Evolutionary conservation across 2,329 filamentous ascomycete species (phyloP), one percentile per base, ranked within the genome.

Genomic region (Lojkania enalia): DNA sequence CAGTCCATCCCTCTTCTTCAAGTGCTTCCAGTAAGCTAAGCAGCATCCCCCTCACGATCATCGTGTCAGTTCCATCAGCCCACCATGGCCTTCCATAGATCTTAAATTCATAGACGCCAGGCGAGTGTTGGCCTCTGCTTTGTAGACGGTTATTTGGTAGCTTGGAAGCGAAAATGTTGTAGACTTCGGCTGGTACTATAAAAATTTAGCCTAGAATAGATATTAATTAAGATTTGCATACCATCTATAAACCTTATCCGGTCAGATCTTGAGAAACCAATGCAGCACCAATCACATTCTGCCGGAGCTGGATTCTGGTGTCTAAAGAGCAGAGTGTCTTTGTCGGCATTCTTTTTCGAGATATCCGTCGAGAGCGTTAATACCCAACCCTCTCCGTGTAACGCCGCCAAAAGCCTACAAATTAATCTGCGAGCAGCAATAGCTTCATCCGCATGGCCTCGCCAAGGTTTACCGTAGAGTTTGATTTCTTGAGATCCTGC

Each of bases 281-380:
- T 64, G 29, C 60, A 51, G 12, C 67, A 64, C 69, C 70, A 73
- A 12, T 71, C 67, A 39, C 65, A 67, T 5, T 48, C 52, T 6
- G 66, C 63, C 0, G 70, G 71, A 0, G 63, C 49, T 1, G 60
- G 58, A 13, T 55, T 51, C 42, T 73, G 70, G 21, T 67, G 55
- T 2, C 71, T 52, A 44, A 74, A 72, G 14, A 74, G 41, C 12
- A 74, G 46, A 0, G 69, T 67, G 44, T 73, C 69, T 48, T 65
- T 69, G 44, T 69, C 64, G 4, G 20, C 30, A 20, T 44, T 35
- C 16, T 58, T 67, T 45, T 66, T 71, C 45, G 58, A 66, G 2
- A 69, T 49, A 48, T 72, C 69, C 2, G 70, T 67, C 14, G 58
- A 61, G 3, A 64, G 49, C 23, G 64, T 68, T 23, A 74, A 39